phyloP scores from a whole-genome alignment of 176 grass and related monocot species.

The Aechmea fasciata region DNA sequence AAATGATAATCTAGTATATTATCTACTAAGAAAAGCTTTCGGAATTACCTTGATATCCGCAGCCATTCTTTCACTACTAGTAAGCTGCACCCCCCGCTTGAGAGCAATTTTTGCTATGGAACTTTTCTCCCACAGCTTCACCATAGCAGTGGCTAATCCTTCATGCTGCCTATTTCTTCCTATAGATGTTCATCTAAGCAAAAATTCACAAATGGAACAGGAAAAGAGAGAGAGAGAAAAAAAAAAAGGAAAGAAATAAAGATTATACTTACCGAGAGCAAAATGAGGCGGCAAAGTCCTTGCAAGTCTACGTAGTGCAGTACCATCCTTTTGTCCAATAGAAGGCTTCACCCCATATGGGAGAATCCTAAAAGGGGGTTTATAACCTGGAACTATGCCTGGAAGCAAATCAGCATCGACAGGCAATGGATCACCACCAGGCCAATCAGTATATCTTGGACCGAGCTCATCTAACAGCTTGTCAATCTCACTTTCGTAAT shows the following conservation, averaged over 20 bases:
- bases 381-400: constrained; percentile 48
- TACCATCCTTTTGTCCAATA: constrained; percentile 57
- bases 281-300: constrained; percentile 85
- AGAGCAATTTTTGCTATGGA: constrained; percentile 84
- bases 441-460: constrained; percentile 80
- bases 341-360: constrained; percentile 57
- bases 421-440: constrained; percentile 57
- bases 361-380: constrained; percentile 77
- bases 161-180: constrained; percentile 87
- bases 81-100: constrained; percentile 85
- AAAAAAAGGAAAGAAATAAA: background rate
- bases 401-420: constrained; percentile 91
- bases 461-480: constrained; percentile 75
- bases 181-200: constrained; percentile 13
- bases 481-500: constrained; percentile 85
- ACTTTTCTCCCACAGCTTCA: constrained; percentile 92
- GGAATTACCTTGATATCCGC: constrained; percentile 83
- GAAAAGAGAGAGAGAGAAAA: constrained; percentile 1
- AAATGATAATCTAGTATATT: too few relatives aligned
- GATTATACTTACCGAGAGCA: constrained; percentile 57
- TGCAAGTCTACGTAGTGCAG: constrained; percentile 67
- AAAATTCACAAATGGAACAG: background rate
- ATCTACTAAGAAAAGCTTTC: constrained; percentile 3
- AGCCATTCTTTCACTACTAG: constrained; percentile 92
- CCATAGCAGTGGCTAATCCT: constrained; percentile 73